A percentile compares a stretch with the other conserved stretches of the same genome.
phyloP scores from a whole-genome alignment of 345 rosid genomes.

The Populus nigra region DNA sequence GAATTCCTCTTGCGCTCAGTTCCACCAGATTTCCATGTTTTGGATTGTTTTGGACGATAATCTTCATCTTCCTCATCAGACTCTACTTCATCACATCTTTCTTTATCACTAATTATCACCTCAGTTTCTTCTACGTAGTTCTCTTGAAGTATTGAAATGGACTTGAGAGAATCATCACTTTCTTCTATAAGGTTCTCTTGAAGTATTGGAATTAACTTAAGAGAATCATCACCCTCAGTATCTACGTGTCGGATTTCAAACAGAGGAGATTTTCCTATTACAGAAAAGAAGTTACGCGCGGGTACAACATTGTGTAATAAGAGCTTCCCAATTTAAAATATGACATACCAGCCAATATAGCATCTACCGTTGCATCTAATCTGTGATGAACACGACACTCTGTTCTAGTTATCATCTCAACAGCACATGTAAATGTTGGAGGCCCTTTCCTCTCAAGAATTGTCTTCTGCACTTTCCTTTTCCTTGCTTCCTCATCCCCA shows the following conservation, averaged over 20 bases:
- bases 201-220: no score
- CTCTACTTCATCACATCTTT: constrained; percentile 33
- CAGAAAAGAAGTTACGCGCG: constrained; percentile 3
- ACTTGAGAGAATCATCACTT: constrained; percentile 35
- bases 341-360: constrained; percentile 70
- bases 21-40: constrained; percentile 30
- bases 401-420: constrained; percentile 79
- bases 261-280: constrained; percentile 69
- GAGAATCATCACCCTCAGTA: constrained; percentile 31
- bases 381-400: constrained; percentile 83
- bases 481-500: constrained; percentile 90
- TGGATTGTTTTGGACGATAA: constrained; percentile 28
- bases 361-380: constrained; percentile 85
- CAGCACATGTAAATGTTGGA: constrained; percentile 79
- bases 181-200: no score
- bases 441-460: constrained; percentile 95
- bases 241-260: constrained; percentile 69
- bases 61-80: constrained; percentile 62
- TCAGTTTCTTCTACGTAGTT: constrained; percentile 41
- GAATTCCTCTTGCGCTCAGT: constrained; percentile 42
- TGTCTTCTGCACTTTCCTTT: constrained; percentile 92
- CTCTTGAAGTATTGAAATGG: constrained; percentile 33
- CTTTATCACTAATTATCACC: constrained; percentile 26
- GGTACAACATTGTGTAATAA: neutral
- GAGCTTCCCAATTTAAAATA: constrained; percentile 3